phyloP scores from a whole-genome alignment of 2,329 filamentous ascomycete genomes.

The Cadophora malorum region DNA sequence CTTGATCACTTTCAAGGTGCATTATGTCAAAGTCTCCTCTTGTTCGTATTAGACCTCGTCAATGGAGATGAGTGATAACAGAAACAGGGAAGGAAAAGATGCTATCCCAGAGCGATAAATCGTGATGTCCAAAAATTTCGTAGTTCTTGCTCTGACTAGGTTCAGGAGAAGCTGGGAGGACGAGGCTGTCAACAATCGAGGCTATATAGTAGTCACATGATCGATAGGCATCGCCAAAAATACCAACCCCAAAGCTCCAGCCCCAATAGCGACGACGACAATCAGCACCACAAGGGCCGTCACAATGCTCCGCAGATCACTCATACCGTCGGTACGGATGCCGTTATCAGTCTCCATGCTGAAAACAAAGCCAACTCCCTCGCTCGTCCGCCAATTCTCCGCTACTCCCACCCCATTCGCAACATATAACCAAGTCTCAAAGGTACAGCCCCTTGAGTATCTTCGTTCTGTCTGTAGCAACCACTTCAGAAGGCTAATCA shows the following conservation, averaged over 20 bases:
- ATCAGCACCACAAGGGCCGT: constrained; percentile 35
- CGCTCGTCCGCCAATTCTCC: constrained; percentile 39
- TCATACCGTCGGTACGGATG: constrained; percentile 38
- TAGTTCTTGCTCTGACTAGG: too few relatives aligned
- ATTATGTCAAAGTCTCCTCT: neutral
- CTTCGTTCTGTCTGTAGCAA: neutral
- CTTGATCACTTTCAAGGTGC: too few relatives aligned
- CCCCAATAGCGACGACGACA: constrained; percentile 3
- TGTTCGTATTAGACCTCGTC: neutral
- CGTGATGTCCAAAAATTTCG: too few relatives aligned
- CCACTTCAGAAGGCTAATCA: constrained; percentile 7
- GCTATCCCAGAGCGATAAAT: too few relatives aligned
- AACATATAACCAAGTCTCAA: constrained; percentile 44
- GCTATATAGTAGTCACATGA: too few relatives aligned
- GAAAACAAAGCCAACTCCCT: constrained; percentile 21
- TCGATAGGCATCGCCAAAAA: neutral
- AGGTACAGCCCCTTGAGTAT: constrained; percentile 29
- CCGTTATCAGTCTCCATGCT: constrained; percentile 24
- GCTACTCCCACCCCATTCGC: constrained; percentile 40
- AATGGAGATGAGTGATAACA: too few relatives aligned
- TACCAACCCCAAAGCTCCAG: neutral
- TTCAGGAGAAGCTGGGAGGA: too few relatives aligned
- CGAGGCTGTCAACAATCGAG: too few relatives aligned
- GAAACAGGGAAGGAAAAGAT: too few relatives aligned
- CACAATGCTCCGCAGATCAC: constrained; percentile 38